Evolutionary conservation across 2,329 filamentous ascomycete genomes (phyloP).

Genomic region (Fusarium foetens): DNA sequence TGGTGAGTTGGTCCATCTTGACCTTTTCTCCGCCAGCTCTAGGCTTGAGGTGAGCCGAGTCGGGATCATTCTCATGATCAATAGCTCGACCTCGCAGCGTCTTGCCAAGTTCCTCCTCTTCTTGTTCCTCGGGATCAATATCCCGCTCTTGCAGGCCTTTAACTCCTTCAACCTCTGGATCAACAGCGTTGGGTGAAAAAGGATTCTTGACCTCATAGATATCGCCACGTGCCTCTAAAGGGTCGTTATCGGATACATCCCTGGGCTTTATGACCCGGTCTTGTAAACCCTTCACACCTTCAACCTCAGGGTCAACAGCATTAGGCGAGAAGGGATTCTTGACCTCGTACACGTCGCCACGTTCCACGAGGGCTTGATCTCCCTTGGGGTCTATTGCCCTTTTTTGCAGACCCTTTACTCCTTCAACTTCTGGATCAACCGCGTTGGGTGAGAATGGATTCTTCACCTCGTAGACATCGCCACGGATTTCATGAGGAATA

Average conservation of each 20-base stretch:
- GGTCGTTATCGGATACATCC: neutral
- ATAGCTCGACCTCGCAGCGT: neutral
- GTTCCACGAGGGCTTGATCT: neutral
- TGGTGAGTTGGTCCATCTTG: conserved; percentile 48
- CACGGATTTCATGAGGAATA: conserved; percentile 20
- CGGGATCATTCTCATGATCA: conserved; percentile 5
- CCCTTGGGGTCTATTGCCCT: neutral
- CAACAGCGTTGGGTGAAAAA: neutral
- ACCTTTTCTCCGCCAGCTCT: conserved; percentile 39
- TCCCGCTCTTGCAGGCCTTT: neutral
- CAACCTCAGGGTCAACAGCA: conserved; percentile 10
- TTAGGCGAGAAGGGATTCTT: neutral
- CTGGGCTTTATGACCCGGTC: neutral
- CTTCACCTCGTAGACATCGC: conserved; percentile 10
- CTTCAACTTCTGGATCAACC: neutral
- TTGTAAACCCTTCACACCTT: neutral
- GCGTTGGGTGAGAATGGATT: neutral
- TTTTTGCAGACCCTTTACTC: neutral
- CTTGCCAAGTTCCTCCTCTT: conserved; percentile 2
- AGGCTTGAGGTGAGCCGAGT: conserved; percentile 7
- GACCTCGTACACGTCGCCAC: conserved; percentile 1
- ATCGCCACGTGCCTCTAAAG: neutral
- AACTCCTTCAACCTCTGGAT: conserved; percentile 10
- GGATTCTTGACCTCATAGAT: neutral
- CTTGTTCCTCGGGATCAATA: conserved; percentile 2